A percentile compares a stretch with the other conserved stretches of the same genome.
phyloP scores from a whole-genome alignment of 164 flowering plant species.

The Piper betle region DNA sequence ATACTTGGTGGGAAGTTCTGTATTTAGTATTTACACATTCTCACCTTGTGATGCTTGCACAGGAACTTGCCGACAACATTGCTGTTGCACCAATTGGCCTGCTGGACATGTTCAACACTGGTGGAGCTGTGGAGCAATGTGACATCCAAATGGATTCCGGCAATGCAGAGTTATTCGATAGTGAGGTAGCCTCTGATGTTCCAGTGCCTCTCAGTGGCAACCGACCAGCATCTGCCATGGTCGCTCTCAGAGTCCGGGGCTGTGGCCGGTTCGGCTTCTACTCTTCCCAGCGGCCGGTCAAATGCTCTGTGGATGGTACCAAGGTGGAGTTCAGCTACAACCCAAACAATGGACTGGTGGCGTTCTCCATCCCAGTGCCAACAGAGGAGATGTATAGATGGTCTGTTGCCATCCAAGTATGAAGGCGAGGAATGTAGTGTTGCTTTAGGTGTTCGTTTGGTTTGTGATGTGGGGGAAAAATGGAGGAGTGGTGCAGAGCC shows the following conservation, averaged over 20 bases:
- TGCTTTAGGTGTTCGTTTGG: too few species aligned
- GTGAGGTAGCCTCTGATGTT: slow-evolving; percentile 28
- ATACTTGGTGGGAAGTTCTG: not conserved
- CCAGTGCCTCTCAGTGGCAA: slow-evolving; percentile 18
- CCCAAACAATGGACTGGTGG: slow-evolving; percentile 37
- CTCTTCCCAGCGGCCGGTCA: slow-evolving; percentile 64
- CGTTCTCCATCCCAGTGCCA: slow-evolving; percentile 38
- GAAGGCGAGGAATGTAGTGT: slow-evolving; percentile 9
- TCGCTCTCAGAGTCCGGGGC: slow-evolving; percentile 41
- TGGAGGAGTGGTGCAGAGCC: too few species aligned
- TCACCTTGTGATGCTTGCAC: slow-evolving; percentile 4
- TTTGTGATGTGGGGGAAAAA: too few species aligned
- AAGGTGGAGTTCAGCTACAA: slow-evolving; percentile 44
- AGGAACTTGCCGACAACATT: slow-evolving; percentile 52
- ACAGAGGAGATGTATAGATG: slow-evolving; percentile 34
- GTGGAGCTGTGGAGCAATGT: slow-evolving; percentile 66
- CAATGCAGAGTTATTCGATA: slow-evolving; percentile 29
- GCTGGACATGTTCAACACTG: slow-evolving; percentile 76
- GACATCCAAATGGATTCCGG: slow-evolving; percentile 25
- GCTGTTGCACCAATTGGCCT: slow-evolving; percentile 84
- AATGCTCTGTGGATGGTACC: slow-evolving; percentile 34
- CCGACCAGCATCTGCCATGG: slow-evolving; percentile 37
- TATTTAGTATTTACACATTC: not conserved
- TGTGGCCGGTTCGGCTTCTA: slow-evolving; percentile 75
- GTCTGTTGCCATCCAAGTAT: slow-evolving; percentile 35